Percentiles rank a stretch among this genome's conserved stretches.
phyloP scores from a whole-genome alignment of 163 green algal genomes.

The Chlorella variabilis region DNA sequence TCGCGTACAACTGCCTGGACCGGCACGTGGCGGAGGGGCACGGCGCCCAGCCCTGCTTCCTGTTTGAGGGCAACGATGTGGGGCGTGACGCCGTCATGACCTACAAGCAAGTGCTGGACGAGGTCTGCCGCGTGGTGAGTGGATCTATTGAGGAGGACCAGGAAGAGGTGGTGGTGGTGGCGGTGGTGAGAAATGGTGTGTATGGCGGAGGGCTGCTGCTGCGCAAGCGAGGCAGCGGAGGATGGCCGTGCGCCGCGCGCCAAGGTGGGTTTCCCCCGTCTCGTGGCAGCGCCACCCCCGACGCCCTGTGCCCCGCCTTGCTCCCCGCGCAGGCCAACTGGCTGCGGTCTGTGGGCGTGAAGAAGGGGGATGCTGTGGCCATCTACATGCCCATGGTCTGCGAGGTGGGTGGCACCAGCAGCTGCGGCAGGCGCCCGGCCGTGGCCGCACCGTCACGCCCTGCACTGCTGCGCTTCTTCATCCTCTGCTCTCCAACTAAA shows the following conservation, averaged over 20 bases:
- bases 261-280: no score
- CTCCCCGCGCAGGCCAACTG: no score
- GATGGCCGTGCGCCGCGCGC: no score
- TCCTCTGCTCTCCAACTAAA: no score
- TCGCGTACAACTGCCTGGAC: conserved; percentile 84
- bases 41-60: conserved; percentile 43
- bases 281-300: no score
- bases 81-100: conserved; percentile 44
- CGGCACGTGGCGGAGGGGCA: conserved; percentile 28
- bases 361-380: conserved; percentile 90
- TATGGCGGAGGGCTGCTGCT: no score
- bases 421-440: not conserved
- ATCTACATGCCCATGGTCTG: conserved; percentile 96
- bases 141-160: no score
- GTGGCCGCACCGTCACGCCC: no score
- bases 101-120: conserved; percentile 46
- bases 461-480: not conserved
- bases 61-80: conserved; percentile 67
- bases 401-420: conserved; percentile 7
- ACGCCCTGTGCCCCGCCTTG: no score
- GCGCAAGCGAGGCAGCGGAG: no score
- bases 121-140: conserved; percentile 55
- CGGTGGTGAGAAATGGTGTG: no score
- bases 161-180: no score
- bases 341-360: conserved; percentile 83